Evolutionary conservation across 192 early-diverging fungal genomes (phyloP).

Genomic region (Lunasporangiospora selenospora): DNA sequence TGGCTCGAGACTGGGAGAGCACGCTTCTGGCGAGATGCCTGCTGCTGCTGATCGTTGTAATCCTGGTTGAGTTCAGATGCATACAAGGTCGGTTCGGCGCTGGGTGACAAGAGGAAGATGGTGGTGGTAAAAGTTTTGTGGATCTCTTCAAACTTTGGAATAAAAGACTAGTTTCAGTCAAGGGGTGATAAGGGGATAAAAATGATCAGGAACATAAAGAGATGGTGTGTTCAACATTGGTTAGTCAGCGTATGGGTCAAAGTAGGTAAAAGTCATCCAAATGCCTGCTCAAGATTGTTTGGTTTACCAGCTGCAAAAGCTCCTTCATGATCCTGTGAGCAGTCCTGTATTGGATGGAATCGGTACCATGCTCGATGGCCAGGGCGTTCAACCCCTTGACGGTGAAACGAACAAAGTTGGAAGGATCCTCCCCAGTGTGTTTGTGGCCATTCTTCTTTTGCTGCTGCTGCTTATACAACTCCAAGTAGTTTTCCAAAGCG

Average conservation of each 20-base stretch:
- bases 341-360: slow-evolving; percentile 43
- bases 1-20: slow-evolving; percentile 11
- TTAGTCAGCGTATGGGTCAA: background rate
- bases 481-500: slow-evolving; percentile 36
- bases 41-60: background rate
- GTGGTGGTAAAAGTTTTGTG: slow-evolving; percentile 44
- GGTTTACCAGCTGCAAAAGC: slow-evolving; percentile 30
- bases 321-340: slow-evolving; percentile 38
- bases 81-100: background rate
- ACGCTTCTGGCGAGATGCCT: slow-evolving; percentile 10
- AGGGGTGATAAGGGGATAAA: background rate
- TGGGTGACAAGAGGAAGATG: slow-evolving; percentile 32
- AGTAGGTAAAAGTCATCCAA: no score
- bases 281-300: no score
- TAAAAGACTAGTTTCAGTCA: slow-evolving; percentile 8
- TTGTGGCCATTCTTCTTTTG: slow-evolving; percentile 21
- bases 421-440: slow-evolving; percentile 4
- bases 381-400: slow-evolving; percentile 38
- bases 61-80: slow-evolving; percentile 17
- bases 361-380: slow-evolving; percentile 29
- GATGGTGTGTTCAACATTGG: background rate
- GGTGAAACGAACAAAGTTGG: slow-evolving; percentile 41
- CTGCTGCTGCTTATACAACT: slow-evolving; percentile 23
- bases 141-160: slow-evolving; percentile 45
- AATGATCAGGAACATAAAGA: background rate